These are phyloP conservation scores for Erysimum pusillum DNA, from an alignment of 441 rosid species.

Conservation along the genomic window DNA sequence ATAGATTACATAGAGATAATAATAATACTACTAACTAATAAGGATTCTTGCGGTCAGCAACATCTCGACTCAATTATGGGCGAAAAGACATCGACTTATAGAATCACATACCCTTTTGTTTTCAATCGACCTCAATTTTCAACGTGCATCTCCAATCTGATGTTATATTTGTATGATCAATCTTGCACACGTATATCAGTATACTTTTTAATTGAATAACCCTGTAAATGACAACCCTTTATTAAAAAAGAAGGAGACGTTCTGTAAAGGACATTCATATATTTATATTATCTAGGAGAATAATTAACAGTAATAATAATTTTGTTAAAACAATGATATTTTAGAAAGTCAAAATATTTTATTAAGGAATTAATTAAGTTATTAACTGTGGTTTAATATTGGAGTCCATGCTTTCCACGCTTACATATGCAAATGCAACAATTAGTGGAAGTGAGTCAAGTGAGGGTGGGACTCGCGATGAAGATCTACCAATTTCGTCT, in stretches of 20 bases:
- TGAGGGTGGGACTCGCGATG: neutral
- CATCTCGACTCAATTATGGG: neutral
- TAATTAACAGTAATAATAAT: no score
- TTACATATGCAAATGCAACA: neutral
- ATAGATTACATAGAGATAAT: no score
- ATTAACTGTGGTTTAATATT: neutral
- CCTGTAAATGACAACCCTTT: neutral
- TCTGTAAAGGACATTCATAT: no score
- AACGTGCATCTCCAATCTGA: neutral
- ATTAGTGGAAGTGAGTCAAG: neutral
- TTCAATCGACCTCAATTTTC: neutral
- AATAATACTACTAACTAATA: no score
- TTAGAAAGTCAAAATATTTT: neutral
- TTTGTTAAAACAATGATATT: neutral
- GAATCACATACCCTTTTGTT: neutral
- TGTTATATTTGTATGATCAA: neutral
- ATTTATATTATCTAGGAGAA: no score
- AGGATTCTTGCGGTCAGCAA: neutral
- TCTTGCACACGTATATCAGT: slow-evolving; percentile 16
- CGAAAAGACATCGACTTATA: neutral
- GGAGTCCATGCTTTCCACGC: slow-evolving; percentile 20
- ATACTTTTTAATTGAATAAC: no score
- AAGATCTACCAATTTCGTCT: neutral
- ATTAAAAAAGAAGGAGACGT: no score
- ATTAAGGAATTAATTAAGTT: neutral